Conservation (phyloP, 139 green algal species). For the Chlamydomonas sp. region DNA sequence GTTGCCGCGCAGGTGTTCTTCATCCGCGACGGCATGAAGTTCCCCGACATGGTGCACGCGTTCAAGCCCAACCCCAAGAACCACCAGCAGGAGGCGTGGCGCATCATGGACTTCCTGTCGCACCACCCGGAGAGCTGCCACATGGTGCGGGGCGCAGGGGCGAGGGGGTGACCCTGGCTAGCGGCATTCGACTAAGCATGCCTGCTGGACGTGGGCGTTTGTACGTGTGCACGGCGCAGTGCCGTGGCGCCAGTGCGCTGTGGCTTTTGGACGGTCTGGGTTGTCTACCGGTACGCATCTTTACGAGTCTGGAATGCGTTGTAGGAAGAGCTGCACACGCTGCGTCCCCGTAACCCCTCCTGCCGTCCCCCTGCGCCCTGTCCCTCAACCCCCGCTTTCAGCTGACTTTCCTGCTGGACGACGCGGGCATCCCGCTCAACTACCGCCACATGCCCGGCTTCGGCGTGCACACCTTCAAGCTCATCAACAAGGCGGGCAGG, state of each 20-base stretch:
- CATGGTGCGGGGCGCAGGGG: constrained; percentile 76
- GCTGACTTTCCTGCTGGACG: constrained; percentile 95
- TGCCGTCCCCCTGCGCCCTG: too few relatives aligned
- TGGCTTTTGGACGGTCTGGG: too few relatives aligned
- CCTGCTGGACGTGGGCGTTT: too few relatives aligned
- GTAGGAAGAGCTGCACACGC: not conserved
- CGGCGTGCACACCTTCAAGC: constrained; percentile 96
- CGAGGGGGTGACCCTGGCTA: too few relatives aligned
- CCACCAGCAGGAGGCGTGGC: constrained; percentile 96
- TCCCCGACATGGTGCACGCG: constrained; percentile 96
- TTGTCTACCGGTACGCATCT: too few relatives aligned
- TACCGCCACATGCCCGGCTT: constrained; percentile 97
- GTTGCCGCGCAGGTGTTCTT: constrained; percentile 76
- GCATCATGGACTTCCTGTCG: constrained; percentile 97
- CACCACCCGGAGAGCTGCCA: constrained; percentile 92
- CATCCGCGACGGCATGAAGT: constrained; percentile 97
- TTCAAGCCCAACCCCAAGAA: constrained; percentile 98
- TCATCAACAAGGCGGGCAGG: constrained; percentile 84
- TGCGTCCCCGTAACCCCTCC: not conserved
- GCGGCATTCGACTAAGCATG: too few relatives aligned
- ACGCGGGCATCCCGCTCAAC: constrained; percentile 91
- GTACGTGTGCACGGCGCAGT: too few relatives aligned
- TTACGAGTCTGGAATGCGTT: not conserved
- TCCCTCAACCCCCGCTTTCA: constrained; percentile 30
- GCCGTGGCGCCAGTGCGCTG: too few relatives aligned